Evolutionary conservation across 352 stramenopile genomes (phyloP).

Genomic region (Pythium sukuiense): DNA sequence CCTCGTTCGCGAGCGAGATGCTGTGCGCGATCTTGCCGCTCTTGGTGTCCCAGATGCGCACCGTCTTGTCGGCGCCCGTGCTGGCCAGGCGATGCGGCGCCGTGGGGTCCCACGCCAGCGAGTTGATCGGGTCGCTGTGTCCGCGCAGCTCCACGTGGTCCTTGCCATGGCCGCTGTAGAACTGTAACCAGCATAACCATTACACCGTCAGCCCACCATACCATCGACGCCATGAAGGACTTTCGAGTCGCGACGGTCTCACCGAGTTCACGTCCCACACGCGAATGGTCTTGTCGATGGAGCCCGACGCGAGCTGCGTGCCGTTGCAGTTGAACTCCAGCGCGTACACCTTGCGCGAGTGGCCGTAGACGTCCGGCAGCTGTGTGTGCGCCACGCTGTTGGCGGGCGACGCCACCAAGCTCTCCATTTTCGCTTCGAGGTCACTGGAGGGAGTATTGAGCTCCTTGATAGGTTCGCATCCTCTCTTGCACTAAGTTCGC

Average conservation of each 20-base stretch:
- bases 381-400: constrained; percentile 37
- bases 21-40: constrained; percentile 74
- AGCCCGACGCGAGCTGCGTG: constrained; percentile 74
- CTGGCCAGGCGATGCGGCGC: constrained; percentile 58
- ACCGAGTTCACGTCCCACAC: constrained; percentile 69
- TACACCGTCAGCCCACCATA: not conserved
- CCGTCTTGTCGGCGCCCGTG: constrained; percentile 76
- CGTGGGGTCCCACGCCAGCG: constrained; percentile 77
- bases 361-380: constrained; percentile 76
- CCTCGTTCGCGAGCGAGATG: constrained; percentile 71
- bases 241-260: constrained; percentile 8
- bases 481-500: not conserved
- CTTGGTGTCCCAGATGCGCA: constrained; percentile 85
- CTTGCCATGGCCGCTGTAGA: constrained; percentile 29
- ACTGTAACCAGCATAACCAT: constrained; percentile 1
- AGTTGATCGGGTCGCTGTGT: constrained; percentile 73
- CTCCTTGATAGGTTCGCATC: not conserved
- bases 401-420: not conserved
- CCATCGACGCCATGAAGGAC: not conserved
- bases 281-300: constrained; percentile 76
- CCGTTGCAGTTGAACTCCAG: constrained; percentile 78
- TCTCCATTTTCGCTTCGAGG: constrained; percentile 16
- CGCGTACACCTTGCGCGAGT: constrained; percentile 79
- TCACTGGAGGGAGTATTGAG: constrained; percentile 1
- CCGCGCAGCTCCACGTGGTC: constrained; percentile 63